Conservation (phyloP, 805 yeast species). For the Torulaspora delbrueckii region DNA sequence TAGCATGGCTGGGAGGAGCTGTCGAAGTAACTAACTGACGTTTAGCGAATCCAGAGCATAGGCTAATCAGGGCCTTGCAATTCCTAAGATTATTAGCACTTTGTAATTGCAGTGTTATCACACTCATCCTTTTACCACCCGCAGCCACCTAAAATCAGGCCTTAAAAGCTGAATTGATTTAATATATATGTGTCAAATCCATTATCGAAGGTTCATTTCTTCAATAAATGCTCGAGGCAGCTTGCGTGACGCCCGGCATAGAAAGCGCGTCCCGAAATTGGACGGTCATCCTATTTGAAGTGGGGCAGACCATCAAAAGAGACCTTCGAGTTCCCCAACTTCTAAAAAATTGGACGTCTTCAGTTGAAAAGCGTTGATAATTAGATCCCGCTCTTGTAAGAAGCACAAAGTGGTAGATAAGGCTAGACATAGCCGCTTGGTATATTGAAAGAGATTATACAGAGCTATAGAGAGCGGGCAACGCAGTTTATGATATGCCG, state of each 20-base stretch:
- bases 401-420: not conserved
- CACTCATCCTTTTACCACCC: not conserved
- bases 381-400: not conserved
- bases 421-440: not conserved
- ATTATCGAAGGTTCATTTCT: not conserved
- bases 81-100: not conserved
- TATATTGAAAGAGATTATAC: no score
- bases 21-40: not conserved
- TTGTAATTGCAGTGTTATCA: not conserved
- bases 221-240: not conserved
- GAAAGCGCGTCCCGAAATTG: constrained; percentile 4
- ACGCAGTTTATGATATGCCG: not conserved
- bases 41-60: not conserved
- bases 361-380: constrained; percentile 2
- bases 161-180: not conserved
- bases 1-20: constrained; percentile 2
- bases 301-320: not conserved
- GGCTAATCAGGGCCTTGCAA: not conserved
- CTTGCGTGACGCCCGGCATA: constrained; percentile 1
- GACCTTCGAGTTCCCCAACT: constrained; percentile 3
- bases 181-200: not conserved
- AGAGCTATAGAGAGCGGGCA: not conserved
- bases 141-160: not conserved
- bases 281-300: constrained; percentile 2
- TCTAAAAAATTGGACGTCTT: not conserved